A percentile compares a stretch with the other conserved stretches of the same genome.
phyloP scores from a whole-genome alignment of 768 basidiomycete species.

The Tremella yokohamensis region DNA sequence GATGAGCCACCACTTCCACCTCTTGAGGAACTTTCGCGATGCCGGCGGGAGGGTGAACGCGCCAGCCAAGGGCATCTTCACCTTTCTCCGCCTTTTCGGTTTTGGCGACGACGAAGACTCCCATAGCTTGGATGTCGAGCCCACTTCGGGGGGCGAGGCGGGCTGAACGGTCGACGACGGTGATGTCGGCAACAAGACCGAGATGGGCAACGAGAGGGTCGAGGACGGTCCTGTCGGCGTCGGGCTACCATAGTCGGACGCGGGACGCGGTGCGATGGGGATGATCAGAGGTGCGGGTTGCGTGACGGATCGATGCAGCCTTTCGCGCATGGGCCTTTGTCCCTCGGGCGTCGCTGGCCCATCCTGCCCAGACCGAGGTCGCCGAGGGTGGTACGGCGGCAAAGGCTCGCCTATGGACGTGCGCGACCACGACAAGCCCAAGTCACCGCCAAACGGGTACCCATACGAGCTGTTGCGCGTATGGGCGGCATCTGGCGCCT shows the following conservation, averaged over 20 bases:
- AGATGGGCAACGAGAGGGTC: constrained; percentile 12
- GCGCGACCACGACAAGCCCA: constrained; percentile 14
- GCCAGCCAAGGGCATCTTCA: background rate
- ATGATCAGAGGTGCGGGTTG: constrained; percentile 3
- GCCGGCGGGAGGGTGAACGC: background rate
- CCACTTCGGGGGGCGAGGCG: background rate
- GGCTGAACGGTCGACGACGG: background rate
- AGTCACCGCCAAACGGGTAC: constrained; percentile 14
- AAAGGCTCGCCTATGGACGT: constrained; percentile 20
- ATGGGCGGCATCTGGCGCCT: constrained; percentile 11
- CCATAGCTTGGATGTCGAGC: constrained; percentile 23
- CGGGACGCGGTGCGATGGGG: background rate
- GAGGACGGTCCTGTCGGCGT: constrained; percentile 10
- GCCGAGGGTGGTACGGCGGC: constrained; percentile 37
- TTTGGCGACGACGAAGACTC: constrained; percentile 6
- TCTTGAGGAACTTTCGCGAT: constrained; percentile 23
- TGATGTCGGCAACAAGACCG: constrained; percentile 4
- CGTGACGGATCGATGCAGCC: background rate
- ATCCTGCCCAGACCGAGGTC: background rate
- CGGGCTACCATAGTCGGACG: constrained; percentile 2
- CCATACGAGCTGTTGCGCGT: constrained; percentile 17
- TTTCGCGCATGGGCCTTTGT: background rate
- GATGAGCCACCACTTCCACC: constrained; percentile 31
- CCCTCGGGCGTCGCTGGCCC: constrained; percentile 7
- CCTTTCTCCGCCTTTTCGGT: constrained; percentile 3